Base-by-base conservation (phyloP, 345 rosid species). In the Durio zibethinus region DNA sequence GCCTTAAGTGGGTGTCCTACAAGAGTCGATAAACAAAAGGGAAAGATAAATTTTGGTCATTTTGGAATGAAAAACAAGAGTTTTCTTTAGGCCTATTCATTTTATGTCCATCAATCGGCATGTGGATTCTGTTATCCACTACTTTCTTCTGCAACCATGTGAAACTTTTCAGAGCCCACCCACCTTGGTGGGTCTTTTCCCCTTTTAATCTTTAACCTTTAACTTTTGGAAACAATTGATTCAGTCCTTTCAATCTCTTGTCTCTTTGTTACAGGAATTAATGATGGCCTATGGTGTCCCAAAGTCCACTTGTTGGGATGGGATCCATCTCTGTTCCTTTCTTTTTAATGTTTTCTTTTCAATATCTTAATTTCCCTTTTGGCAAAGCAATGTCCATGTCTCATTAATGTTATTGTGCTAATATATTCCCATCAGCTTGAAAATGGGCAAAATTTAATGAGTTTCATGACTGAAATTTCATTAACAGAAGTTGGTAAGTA, bases 101-200 rank as follows among this genome's bases (percentile, higher is more conserved):
- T 38, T 73, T 21, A 23, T 18, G 14, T 52, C 29, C 31, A 52
- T 59, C 75, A 48, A 47, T 61, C 76, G 42, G 59, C 67, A 76
- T 15, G 66, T 80, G 76, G 78, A 33, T 33, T 45, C 2, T 29
- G 33, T 60, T 50, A 5, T 54, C 47, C 47, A 2, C 56, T 35
- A 18, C 57, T 20, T 75, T 25, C n/a, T 45, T 61, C 43, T 31
- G 66, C 65, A 6, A 18, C 76, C 88, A 84, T 72, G 90, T 87
- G 90, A 72, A 61, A 47, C 90, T 87, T 87, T 87, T 85, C 90
- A 87, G 88, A 85, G 62, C 25, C 86, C 88, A 85, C 85, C 31
- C 67, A 56, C 83, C 52, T 52, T 71, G 62, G n/a, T 72, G 43
- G 33, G 45, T 60, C n/a, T n/a, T n/a, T n/a, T n/a, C n/a, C n/a